phyloP scores from a whole-genome alignment of 176 grass and related monocot species.

The Dendrocalamus sinicus region DNA sequence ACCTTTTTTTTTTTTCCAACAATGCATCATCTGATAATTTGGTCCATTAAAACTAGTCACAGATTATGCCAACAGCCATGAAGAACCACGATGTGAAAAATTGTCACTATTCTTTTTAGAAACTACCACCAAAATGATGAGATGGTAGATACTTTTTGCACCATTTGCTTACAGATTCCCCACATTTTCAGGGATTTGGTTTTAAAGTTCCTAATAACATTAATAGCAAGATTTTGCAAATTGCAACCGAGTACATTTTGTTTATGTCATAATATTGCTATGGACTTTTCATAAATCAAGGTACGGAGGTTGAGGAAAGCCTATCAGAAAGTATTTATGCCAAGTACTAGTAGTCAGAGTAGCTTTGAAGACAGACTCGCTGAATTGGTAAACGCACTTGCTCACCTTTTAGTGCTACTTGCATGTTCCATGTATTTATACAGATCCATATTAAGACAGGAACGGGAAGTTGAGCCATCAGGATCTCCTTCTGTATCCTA shows the following conservation, averaged over 20 bases:
- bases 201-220: constrained; percentile 19
- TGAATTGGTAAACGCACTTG: constrained; percentile 63
- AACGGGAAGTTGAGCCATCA: constrained; percentile 44
- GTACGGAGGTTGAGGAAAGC: constrained; percentile 73
- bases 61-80: background rate
- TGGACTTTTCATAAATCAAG: constrained; percentile 43
- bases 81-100: constrained; percentile 7
- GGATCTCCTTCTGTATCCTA: constrained; percentile 54
- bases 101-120: background rate
- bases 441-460: constrained; percentile 48
- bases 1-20: background rate
- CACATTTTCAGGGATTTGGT: background rate
- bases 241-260: constrained; percentile 14
- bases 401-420: constrained; percentile 10
- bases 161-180: background rate
- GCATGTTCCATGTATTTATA: constrained; percentile 31
- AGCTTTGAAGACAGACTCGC: constrained; percentile 70
- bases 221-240: constrained; percentile 19
- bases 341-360: constrained; percentile 42
- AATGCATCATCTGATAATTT: constrained; percentile 15
- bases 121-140: background rate
- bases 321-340: constrained; percentile 88
- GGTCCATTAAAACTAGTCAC: background rate
- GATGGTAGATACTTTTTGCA: background rate
- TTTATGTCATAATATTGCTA: constrained; percentile 4